These are phyloP conservation scores for Candida sanyaensis DNA, from an alignment of 1,139 yeast species.

Conservation along the genomic window DNA sequence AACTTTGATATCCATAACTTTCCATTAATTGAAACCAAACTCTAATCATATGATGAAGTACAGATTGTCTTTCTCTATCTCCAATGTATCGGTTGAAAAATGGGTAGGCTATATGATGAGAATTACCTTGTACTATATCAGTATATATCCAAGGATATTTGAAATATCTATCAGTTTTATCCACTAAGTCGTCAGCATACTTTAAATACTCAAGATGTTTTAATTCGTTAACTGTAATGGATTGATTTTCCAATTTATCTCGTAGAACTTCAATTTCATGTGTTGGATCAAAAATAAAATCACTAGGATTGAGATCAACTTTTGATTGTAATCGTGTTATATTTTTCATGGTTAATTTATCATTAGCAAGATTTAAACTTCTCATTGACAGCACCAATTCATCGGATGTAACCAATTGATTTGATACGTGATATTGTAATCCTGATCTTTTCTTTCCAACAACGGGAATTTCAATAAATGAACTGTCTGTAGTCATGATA, in stretches of 20 bases:
- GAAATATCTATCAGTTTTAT: constrained; percentile 36
- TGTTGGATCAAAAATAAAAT: constrained; percentile 36
- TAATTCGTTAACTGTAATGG: constrained; percentile 20
- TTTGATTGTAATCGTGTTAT: constrained; percentile 15
- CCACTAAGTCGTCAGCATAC: constrained; percentile 31
- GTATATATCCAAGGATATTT: constrained; percentile 48
- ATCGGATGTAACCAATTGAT: constrained; percentile 9
- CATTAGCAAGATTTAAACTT: constrained; percentile 6
- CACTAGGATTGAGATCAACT: constrained; percentile 23
- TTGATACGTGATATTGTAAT: background rate
- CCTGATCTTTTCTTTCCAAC: constrained; percentile 28
- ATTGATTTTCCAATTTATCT: constrained; percentile 18
- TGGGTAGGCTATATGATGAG: constrained; percentile 51
- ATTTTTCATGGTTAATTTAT: constrained; percentile 11
- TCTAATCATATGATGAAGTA: constrained; percentile 49
- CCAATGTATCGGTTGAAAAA: constrained; percentile 44
- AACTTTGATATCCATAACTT: constrained; percentile 51
- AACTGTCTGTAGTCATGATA: constrained; percentile 27
- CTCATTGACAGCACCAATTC: constrained; percentile 15
- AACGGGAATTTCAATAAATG: constrained; percentile 33
- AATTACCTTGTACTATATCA: constrained; percentile 41
- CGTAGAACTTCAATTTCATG: constrained; percentile 28
- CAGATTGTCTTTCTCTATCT: constrained; percentile 43
- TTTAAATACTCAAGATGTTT: constrained; percentile 32
- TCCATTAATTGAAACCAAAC: constrained; percentile 62